phyloP scores from a whole-genome alignment of 2,329 filamentous ascomycete species.

The Neonectria neomacrospora region DNA sequence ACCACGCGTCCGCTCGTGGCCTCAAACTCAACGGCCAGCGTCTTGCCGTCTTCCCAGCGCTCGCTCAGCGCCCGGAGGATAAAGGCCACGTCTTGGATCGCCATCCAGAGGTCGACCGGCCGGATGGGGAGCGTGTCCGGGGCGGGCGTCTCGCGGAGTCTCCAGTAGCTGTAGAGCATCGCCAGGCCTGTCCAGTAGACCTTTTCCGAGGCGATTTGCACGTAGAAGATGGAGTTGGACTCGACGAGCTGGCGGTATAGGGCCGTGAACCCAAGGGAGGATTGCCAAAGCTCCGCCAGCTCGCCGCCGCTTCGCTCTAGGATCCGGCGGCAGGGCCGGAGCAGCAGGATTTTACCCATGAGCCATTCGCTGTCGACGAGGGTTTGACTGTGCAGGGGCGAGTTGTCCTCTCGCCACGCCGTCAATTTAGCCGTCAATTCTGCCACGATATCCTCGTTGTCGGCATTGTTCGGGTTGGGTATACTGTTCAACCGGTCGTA shows the following conservation, averaged over 20 bases:
- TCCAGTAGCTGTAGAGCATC: conserved; percentile 39
- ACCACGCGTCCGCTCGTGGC: conserved; percentile 26
- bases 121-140: neutral
- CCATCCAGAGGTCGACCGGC: conserved; percentile 36
- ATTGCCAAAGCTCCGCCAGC: conserved; percentile 34
- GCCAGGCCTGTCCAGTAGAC: conserved; percentile 40
- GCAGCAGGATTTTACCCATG: conserved; percentile 38
- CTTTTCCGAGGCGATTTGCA: conserved; percentile 42
- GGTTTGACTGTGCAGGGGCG: conserved; percentile 29
- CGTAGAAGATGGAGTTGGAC: conserved; percentile 41
- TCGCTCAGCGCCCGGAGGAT: conserved; percentile 38
- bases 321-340: conserved; percentile 34
- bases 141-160: conserved; percentile 7
- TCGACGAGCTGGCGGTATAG: conserved; percentile 39
- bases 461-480: conserved; percentile 1
- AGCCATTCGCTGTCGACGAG: conserved; percentile 41
- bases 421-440: conserved; percentile 21
- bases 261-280: conserved; percentile 29
- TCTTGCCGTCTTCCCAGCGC: conserved; percentile 41
- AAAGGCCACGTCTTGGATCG: conserved; percentile 36
- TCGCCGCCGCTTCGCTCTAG: conserved; percentile 28
- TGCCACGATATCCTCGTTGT: conserved; percentile 2
- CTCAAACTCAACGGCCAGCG: conserved; percentile 32
- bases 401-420: conserved; percentile 29
- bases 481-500: conserved; percentile 33